A percentile compares a stretch with the other conserved stretches of the same genome.
These are phyloP conservation scores for Suzukiozyma palmioleophila DNA, from an alignment of 1,139 yeast species.

Conservation along the genomic window DNA sequence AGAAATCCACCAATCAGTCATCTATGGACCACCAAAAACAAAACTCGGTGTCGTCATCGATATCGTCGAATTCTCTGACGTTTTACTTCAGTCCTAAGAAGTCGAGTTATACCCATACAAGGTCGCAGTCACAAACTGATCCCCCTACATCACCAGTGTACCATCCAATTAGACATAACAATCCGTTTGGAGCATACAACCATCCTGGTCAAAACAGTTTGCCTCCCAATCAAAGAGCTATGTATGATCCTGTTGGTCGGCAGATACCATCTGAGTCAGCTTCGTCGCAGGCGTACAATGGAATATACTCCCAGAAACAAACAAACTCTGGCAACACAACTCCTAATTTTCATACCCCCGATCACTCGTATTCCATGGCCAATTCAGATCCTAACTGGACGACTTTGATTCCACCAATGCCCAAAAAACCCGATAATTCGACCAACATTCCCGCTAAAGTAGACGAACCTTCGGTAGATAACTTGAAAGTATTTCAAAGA, in stretches of 20 bases:
- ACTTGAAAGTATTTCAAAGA: slow-evolving; percentile 9
- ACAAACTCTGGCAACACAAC: slow-evolving; percentile 1
- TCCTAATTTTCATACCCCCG: background rate
- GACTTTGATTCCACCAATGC: slow-evolving; percentile 18
- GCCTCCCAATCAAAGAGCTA: background rate
- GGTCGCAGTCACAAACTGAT: slow-evolving; percentile 1
- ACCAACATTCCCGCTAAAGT: background rate
- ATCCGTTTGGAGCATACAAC: background rate
- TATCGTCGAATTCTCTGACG: slow-evolving; percentile 1
- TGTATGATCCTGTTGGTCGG: background rate
- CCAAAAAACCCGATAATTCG: slow-evolving; percentile 9
- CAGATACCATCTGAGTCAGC: background rate
- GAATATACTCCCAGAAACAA: slow-evolving; percentile 1
- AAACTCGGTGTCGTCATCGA: slow-evolving; percentile 1
- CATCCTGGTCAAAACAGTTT: background rate
- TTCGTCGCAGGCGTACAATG: slow-evolving; percentile 2
- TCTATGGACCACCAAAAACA: background rate
- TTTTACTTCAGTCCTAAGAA: slow-evolving; percentile 2
- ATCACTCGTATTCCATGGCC: background rate
- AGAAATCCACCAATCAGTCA: background rate
- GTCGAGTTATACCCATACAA: background rate
- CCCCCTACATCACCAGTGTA: background rate
- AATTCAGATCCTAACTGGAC: slow-evolving; percentile 14
- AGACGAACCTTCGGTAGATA: background rate
- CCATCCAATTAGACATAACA: slow-evolving; percentile 3